Conservation (phyloP, 352 stramenopile species). For the Elongisporangium undulatum region DNA sequence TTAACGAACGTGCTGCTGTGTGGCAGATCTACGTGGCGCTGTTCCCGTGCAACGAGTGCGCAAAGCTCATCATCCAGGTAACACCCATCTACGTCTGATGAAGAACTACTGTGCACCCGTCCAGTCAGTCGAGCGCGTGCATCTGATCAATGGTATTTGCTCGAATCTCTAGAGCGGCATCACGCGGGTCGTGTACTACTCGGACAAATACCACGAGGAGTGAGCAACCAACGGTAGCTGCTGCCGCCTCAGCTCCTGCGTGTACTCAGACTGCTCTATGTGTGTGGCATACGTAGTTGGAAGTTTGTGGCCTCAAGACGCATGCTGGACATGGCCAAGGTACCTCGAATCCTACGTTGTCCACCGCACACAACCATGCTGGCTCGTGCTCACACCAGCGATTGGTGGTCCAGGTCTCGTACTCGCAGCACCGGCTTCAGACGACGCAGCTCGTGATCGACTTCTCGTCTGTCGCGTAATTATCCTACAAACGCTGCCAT, state of each 20-base stretch:
- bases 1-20: neutral
- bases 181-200: slow-evolving; percentile 94
- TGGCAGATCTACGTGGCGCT: slow-evolving; percentile 95
- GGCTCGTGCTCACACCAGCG: neutral
- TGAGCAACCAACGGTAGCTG: slow-evolving; percentile 21
- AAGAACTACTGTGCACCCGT: neutral
- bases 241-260: neutral
- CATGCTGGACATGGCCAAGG: slow-evolving; percentile 85
- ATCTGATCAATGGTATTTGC: neutral
- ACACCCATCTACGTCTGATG: too few relatives aligned
- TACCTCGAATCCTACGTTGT: slow-evolving; percentile 5
- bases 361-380: too few relatives aligned
- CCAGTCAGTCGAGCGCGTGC: neutral
- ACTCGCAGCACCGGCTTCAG: slow-evolving; percentile 54
- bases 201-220: slow-evolving; percentile 93
- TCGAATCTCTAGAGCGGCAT: slow-evolving; percentile 87
- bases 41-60: slow-evolving; percentile 99
- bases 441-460: slow-evolving; percentile 61
- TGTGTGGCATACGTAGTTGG: slow-evolving; percentile 34
- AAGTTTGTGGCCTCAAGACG: slow-evolving; percentile 85
- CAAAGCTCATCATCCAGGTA: slow-evolving; percentile 98
- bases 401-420: slow-evolving; percentile 23
- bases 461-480: slow-evolving; percentile 44
- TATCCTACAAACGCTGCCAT: neutral
- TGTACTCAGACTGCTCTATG: slow-evolving; percentile 2